A percentile compares a stretch with the other conserved stretches of the same genome.
phyloP scores from a whole-genome alignment of 1,284 basidiomycete genomes.

The Pholiota adiposa region DNA sequence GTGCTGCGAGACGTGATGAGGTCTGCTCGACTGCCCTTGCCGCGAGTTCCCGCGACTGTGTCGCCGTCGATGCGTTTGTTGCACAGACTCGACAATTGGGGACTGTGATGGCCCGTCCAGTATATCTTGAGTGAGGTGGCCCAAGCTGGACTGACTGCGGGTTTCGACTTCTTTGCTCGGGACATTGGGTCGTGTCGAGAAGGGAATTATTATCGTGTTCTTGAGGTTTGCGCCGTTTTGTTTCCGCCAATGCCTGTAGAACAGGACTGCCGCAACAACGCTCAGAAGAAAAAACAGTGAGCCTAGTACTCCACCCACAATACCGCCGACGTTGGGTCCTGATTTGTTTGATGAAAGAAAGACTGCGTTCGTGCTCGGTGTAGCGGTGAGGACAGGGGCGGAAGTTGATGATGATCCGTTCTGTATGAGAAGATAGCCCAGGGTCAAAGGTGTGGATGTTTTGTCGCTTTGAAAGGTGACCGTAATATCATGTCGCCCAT shows the following conservation, averaged over 20 bases:
- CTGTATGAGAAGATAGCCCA: slow-evolving; percentile 29
- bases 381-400: neutral
- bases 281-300: slow-evolving; percentile 5
- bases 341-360: neutral
- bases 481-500: slow-evolving; percentile 28
- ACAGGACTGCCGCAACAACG: slow-evolving; percentile 5
- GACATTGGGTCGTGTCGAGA: neutral
- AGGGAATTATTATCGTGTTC: neutral
- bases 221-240: neutral
- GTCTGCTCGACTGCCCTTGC: neutral
- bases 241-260: neutral
- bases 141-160: neutral
- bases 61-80: slow-evolving; percentile 1
- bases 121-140: neutral
- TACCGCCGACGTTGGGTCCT: slow-evolving; percentile 7
- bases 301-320: slow-evolving; percentile 15
- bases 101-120: neutral
- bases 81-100: neutral
- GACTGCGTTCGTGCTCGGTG: neutral
- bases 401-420: slow-evolving; percentile 8
- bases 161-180: neutral
- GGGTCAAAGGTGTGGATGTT: slow-evolving; percentile 28
- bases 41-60: slow-evolving; percentile 3
- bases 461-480: slow-evolving; percentile 26
- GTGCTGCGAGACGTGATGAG: neutral